A percentile compares a stretch with the other conserved stretches of the same genome.
Conservation (phyloP, 1,284 basidiomycete genomes). For the Ustilago nuda region DNA sequence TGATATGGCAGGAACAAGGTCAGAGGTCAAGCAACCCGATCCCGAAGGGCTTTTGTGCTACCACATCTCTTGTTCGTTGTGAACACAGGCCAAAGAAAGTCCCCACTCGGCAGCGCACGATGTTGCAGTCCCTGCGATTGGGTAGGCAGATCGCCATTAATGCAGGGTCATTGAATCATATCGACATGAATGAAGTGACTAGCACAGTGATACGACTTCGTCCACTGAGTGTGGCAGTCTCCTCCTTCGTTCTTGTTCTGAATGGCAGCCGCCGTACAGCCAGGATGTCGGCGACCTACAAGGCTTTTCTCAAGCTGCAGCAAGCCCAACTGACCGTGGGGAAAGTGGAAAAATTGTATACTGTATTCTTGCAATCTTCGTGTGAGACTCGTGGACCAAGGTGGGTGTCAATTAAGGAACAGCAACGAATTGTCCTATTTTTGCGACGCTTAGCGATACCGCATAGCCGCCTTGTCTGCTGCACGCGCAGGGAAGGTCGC, state of each 20-base stretch:
- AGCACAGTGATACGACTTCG: background rate
- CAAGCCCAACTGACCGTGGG: too few species aligned
- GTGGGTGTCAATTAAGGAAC: background rate
- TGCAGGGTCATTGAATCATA: background rate
- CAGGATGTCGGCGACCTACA: background rate
- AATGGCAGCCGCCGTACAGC: background rate
- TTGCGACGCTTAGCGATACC: conserved; percentile 2
- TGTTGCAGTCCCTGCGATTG: background rate
- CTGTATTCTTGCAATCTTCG: background rate
- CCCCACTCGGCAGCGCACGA: background rate
- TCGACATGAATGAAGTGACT: background rate
- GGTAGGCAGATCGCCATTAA: background rate
- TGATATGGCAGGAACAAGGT: background rate
- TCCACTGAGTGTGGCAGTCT: background rate
- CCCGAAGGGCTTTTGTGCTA: background rate
- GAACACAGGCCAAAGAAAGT: background rate
- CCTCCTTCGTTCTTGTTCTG: background rate
- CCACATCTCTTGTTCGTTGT: background rate
- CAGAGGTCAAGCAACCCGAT: conserved; percentile 3
- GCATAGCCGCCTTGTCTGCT: background rate
- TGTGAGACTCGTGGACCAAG: background rate
- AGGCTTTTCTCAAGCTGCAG: background rate
- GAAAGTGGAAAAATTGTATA: background rate
- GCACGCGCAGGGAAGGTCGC: background rate
- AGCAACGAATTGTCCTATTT: background rate